Conservation (phyloP, 2,329 filamentous ascomycete species). For the Teratosphaeria pseudoeucalypti region DNA sequence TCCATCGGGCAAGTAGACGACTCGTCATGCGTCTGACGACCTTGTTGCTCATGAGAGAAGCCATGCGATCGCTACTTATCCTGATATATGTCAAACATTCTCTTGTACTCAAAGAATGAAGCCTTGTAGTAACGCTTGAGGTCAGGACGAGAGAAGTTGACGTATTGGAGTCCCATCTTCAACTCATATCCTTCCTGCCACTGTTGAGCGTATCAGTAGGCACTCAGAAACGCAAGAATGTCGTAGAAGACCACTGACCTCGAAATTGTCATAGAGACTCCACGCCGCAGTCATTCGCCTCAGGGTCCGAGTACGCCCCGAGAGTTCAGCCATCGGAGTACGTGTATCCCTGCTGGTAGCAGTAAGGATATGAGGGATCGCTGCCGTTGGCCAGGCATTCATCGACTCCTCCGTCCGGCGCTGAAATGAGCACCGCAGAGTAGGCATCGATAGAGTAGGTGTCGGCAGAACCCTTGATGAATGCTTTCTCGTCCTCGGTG, state of each 20-base stretch:
- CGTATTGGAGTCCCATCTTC: neutral
- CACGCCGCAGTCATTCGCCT: constrained; percentile 30
- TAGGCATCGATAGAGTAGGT: constrained; percentile 29
- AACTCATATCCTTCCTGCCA: neutral
- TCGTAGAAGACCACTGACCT: neutral
- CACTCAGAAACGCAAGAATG: neutral
- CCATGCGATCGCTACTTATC: neutral
- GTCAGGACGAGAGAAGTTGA: neutral
- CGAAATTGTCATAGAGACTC: constrained; percentile 12
- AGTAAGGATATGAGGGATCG: constrained; percentile 32
- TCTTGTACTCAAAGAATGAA: neutral
- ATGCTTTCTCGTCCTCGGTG: constrained; percentile 21
- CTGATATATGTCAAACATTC: neutral
- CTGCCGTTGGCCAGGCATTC: constrained; percentile 32
- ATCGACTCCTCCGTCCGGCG: constrained; percentile 15
- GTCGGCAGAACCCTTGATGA: constrained; percentile 24
- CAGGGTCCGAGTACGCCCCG: neutral
- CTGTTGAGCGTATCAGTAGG: neutral
- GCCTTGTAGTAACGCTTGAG: neutral
- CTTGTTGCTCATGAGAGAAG: neutral
- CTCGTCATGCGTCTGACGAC: too few relatives aligned
- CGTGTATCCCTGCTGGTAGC: constrained; percentile 15
- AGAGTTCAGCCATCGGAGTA: neutral
- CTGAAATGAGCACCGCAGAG: constrained; percentile 21
- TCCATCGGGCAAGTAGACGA: too few relatives aligned